Evolutionary conservation across 768 basidiomycete species (phyloP), one percentile per base, ranked within the genome.

Genomic region (Termitomyces sp.): DNA sequence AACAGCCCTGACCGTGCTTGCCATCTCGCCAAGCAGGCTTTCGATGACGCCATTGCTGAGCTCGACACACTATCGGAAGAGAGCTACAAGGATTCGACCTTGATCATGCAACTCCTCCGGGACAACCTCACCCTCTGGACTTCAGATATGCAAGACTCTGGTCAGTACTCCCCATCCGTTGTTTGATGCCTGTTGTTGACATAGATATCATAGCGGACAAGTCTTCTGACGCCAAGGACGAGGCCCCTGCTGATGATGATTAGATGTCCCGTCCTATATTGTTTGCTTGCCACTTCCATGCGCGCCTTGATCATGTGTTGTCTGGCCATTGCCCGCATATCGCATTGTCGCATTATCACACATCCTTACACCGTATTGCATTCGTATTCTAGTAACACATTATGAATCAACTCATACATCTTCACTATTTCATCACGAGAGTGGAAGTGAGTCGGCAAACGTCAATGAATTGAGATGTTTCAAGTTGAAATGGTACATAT

Each of bases 121-220:
- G 96, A 98, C 77, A 98, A 98, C 86, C 80, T 98, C 48, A 97
- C 95, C 53, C 86, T 98, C 70, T 98, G 96, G 96, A 97, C 96
- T 62, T 95, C 93, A 50, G 96, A 97, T 75, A 95, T 97, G 92
- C 92, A 95, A 76, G 94, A 96, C 63, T 83, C 88, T 73, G 91
- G 90, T 91, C 61, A 58, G 88, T 84, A 3, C 20, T 50, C 16
- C 3, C 39, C 15, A 48, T 5, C 0, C 5, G 16, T 42, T 20
- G 4, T 39, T 8, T 15, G 18, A 51, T 2, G 33, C 56, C 15
- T 52, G 33, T 13, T 44, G 18, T 54, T 55, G 44, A 67, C 53
- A 59, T 62, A 60, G 16, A 65, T 63, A 50, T 45, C 52, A 52
- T 63, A 81, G 78, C 81, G 77, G 91, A 92, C 71, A 91, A 92